phyloP scores from a whole-genome alignment of 2,329 filamentous ascomycete genomes.

The Colletotrichum cereale region DNA sequence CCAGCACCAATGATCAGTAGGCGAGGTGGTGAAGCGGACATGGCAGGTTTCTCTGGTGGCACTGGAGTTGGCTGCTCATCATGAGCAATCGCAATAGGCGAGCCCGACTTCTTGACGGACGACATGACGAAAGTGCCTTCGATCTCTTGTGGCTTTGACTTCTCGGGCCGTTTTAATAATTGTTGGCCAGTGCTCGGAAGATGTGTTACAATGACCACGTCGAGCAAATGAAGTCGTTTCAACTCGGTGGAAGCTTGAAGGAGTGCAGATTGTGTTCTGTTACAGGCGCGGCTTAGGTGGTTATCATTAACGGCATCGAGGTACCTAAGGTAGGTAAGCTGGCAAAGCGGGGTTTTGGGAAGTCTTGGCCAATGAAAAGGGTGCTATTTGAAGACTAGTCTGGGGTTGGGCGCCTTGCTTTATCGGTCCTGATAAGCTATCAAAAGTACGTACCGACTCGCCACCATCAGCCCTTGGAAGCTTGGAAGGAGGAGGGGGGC shows the following conservation, averaged over 20 bases:
- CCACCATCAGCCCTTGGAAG: not conserved
- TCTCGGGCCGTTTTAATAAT: not conserved
- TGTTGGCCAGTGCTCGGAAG: not conserved
- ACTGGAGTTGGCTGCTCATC: conserved; percentile 45
- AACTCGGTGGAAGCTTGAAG: not conserved
- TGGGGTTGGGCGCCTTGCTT: not conserved
- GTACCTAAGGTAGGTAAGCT: not conserved
- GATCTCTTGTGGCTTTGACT: not conserved
- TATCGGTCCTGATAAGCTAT: not conserved
- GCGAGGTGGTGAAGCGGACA: conserved; percentile 67
- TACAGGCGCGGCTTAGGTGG: not conserved
- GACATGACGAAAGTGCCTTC: conserved; percentile 17
- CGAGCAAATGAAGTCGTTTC: not conserved
- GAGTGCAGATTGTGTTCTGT: not conserved
- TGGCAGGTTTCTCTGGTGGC: conserved; percentile 55
- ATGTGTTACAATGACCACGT: not conserved
- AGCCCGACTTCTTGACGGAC: conserved; percentile 34
- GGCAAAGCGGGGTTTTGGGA: not conserved
- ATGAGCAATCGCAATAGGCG: conserved; percentile 26
- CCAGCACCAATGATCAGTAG: conserved; percentile 88
- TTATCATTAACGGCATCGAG: not conserved
- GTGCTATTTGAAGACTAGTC: conserved; percentile 1
- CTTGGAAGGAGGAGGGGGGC: too few relatives aligned
- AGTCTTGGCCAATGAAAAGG: not conserved
- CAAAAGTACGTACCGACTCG: not conserved